Conservation (phyloP, 1,284 basidiomycete species). For the Hemileia vastatrix region DNA sequence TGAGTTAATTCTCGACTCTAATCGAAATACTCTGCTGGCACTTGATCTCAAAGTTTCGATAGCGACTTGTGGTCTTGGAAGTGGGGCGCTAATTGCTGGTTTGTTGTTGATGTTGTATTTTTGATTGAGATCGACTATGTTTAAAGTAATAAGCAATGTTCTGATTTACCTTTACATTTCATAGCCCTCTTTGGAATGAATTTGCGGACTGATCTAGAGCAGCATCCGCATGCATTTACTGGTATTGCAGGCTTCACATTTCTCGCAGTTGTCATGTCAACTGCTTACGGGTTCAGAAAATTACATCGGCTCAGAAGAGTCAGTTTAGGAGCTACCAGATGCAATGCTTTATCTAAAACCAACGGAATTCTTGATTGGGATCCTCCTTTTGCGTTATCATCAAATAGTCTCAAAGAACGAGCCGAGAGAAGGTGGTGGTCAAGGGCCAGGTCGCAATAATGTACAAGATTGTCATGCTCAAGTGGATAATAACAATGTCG, state of each 20-base stretch:
- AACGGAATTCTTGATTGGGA: constrained; percentile 12
- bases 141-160: too few species aligned
- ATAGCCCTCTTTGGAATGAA: constrained; percentile 24
- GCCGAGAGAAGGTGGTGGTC: too few species aligned
- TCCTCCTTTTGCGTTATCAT: too few species aligned
- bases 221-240: constrained; percentile 11
- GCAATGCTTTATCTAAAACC: too few species aligned
- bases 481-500: too few species aligned
- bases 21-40: constrained; percentile 82
- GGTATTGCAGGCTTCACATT: neutral
- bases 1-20: constrained; percentile 90
- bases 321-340: too few species aligned
- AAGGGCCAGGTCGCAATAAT: too few species aligned
- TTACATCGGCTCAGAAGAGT: constrained; percentile 10
- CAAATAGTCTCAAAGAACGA: too few species aligned
- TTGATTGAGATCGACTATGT: too few species aligned
- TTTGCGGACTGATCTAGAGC: constrained; percentile 5
- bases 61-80: constrained; percentile 78
- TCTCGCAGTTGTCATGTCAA: neutral
- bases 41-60: constrained; percentile 92
- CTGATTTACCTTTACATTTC: too few species aligned
- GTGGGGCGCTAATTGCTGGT: constrained; percentile 84
- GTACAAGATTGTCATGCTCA: too few species aligned
- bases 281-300: constrained; percentile 1
- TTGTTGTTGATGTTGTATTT: constrained; percentile 51